A percentile compares a stretch with the other conserved stretches of the same genome.
Conservation (phyloP, 1,139 yeast species). For the Pichia sp. region DNA sequence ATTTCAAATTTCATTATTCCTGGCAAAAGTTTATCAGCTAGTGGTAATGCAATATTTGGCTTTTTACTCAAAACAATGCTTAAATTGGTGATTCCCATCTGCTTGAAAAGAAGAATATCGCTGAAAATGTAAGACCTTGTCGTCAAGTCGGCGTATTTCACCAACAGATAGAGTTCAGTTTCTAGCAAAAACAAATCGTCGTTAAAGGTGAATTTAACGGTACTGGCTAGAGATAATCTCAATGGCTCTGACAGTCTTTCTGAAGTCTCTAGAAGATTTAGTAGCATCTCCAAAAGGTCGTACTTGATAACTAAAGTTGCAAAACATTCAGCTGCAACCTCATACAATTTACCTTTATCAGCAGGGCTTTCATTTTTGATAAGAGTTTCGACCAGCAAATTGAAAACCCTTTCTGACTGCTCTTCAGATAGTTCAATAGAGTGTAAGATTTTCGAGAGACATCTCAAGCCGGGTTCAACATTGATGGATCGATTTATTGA, state of each 20-base stretch:
- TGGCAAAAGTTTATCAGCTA: constrained; percentile 44
- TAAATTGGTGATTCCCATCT: constrained; percentile 50
- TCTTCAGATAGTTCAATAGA: constrained; percentile 12
- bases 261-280: constrained; percentile 6
- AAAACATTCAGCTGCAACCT: constrained; percentile 30
- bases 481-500: constrained; percentile 17
- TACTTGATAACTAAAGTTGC: constrained; percentile 24
- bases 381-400: constrained; percentile 2
- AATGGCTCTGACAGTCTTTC: too few species aligned
- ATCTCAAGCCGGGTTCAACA: constrained; percentile 23
- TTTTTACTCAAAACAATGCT: constrained; percentile 55
- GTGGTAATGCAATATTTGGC: constrained; percentile 42
- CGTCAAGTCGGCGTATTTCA: constrained; percentile 18
- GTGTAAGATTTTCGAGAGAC: constrained; percentile 33
- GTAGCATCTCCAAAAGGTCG: constrained; percentile 10
- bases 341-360: constrained; percentile 10
- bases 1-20: constrained; percentile 45
- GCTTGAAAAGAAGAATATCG: constrained; percentile 35
- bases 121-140: constrained; percentile 19
- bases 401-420: constrained; percentile 21
- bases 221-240: constrained; percentile 11
- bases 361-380: neutral
- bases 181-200: constrained; percentile 8
- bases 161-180: constrained; percentile 9
- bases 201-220: constrained; percentile 21